Base-by-base conservation (phyloP, 805 yeast genomes). In the Dipodascus albidus region DNA sequence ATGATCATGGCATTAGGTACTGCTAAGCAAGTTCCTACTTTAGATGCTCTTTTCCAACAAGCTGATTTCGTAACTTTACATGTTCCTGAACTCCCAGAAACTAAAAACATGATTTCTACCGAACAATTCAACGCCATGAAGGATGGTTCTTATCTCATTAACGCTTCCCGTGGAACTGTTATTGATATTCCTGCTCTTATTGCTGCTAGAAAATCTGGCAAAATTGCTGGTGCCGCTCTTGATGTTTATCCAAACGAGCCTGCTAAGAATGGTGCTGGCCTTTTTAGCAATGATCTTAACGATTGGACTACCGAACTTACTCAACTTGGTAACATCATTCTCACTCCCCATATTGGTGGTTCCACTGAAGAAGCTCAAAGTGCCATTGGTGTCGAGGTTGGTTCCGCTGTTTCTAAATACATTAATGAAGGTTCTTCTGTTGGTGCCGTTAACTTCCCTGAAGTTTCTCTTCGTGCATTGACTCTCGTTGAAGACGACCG, bases 401-500 rank as follows among this genome's bases (percentile, higher is more conserved):
- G 84, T 56, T 76, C 85, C 49, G 82, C 96, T 42, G 77, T 93
- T 64, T 77, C 90, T 59, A 87, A 87, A 68, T 93, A 89, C 75
- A 85, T 93, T 70, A 91, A 90, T 73, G 98, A 91, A 76, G 99
- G 99, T 76, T 77, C 82, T 64, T 86, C 98, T 15, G 79, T 79
- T 51, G 98, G 96, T 64, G 90, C 98, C 3, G 99, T 91, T 55
- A 93, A 93, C 79, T 90, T 93, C 95, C 99, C 99, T 65, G 98
- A 93, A 75, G 97, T 93, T 59, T 74, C 91, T 23, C 77, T 93
- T 63, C 86, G 97, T 74, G 85, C 89, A 33, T 75, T 88, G 60
- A 87, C 88, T 64, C 95, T 87, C 67, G 96, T 87, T 70, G 83
- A 85, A 67, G 79, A 85, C 68, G 79, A 84, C 53, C 70, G 68